Evolutionary conservation across 2,329 filamentous ascomycete genomes (phyloP).

Genomic region (Thelonectria blattea): DNA sequence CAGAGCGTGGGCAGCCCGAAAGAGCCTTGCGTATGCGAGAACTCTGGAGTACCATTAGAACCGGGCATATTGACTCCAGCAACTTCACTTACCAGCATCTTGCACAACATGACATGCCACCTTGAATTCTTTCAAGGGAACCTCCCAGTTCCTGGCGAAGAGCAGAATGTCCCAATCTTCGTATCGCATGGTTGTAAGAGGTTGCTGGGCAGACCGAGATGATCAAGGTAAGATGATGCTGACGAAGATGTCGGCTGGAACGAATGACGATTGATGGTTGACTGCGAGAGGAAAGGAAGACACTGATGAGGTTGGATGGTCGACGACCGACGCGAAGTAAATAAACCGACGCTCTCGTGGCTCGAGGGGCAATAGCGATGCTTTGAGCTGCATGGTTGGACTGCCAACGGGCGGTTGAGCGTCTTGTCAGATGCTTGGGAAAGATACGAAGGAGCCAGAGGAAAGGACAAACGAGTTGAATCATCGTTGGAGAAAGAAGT

Average conservation of each 20-base stretch:
- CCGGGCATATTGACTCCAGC: background rate
- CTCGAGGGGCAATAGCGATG: conserved; percentile 8
- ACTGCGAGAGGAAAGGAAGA: background rate
- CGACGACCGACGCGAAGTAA: background rate
- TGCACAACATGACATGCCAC: conserved; percentile 75
- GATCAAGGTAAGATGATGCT: conserved; percentile 14
- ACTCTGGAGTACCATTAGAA: conserved; percentile 48
- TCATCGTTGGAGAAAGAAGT: background rate
- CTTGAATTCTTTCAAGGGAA: conserved; percentile 83
- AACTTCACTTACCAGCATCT: conserved; percentile 48
- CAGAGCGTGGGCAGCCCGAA: conserved; percentile 69
- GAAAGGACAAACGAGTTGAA: conserved; percentile 3
- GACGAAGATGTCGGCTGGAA: background rate
- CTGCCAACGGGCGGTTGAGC: background rate
- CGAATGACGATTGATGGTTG: conserved; percentile 4
- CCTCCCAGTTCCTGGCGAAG: conserved; percentile 70
- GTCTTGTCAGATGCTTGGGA: background rate
- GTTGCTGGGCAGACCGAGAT: background rate
- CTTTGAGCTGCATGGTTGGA: conserved; percentile 6
- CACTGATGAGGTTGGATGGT: background rate
- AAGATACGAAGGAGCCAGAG: background rate
- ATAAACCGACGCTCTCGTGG: background rate
- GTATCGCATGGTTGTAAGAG: conserved; percentile 71
- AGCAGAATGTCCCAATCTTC: conserved; percentile 86
- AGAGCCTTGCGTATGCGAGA: conserved; percentile 56